These are phyloP conservation scores for Blastomyces percursus DNA, from an alignment of 2,329 filamentous ascomycete species.

Conservation along the genomic window DNA sequence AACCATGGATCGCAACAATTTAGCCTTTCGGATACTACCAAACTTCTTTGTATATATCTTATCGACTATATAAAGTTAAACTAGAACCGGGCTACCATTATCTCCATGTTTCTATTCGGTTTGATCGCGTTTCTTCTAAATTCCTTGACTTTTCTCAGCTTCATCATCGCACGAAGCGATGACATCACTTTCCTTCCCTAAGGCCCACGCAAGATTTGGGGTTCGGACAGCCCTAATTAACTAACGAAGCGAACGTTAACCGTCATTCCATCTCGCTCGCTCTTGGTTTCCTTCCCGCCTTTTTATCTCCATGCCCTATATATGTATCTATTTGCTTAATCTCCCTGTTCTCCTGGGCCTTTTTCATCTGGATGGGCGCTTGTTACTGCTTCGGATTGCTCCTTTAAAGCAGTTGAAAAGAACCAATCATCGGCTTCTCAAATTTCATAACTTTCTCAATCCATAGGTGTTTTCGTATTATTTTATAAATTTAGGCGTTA, in stretches of 20 bases:
- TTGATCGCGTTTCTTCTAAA: not conserved
- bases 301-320: not conserved
- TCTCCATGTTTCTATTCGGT: too few species aligned
- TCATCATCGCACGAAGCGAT: not conserved
- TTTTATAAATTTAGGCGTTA: not conserved
- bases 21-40: not conserved
- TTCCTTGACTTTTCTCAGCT: not conserved
- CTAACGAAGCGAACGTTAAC: not conserved
- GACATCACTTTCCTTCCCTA: not conserved
- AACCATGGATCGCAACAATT: too few species aligned
- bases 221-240: not conserved
- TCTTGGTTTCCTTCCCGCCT: not conserved
- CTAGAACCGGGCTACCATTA: too few species aligned
- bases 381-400: not conserved
- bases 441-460: not conserved
- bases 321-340: not conserved
- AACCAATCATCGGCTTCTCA: not conserved
- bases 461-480: not conserved
- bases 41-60: not conserved
- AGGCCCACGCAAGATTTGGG: not conserved
- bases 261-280: not conserved
- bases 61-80: not conserved
- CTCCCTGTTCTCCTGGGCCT: not conserved
- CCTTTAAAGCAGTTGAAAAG: not conserved
- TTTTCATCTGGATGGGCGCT: not conserved